Base-by-base conservation (phyloP, 352 stramenopile genomes). In the Phytophthora agathidicida region DNA sequence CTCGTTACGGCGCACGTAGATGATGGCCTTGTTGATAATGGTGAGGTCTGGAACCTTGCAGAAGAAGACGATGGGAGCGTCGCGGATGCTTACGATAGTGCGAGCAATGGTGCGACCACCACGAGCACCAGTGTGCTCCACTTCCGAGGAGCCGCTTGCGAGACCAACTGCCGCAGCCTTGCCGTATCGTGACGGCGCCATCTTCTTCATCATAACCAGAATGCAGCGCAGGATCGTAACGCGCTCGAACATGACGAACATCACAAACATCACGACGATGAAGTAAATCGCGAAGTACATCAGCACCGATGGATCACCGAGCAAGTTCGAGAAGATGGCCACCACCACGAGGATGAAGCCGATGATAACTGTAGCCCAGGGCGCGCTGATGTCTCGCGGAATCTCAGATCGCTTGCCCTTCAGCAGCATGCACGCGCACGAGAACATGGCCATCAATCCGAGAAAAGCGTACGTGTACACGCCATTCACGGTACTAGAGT, bases 1-100 rank as follows among this genome's bases (percentile, higher is more conserved):
- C 58, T 94, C 85, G 75, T 98, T 98, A 51, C 89, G 86, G 45
- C 87, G 87, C 69, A 98, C 92, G 68, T 98, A 98, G 35, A 98
- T 72, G 49, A 98, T 94, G 7, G 92, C 92, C 73, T 98, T 98
- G 77, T 98, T 98, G 64, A 98, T 85, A 44, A 89, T 86, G 53
- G 91, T 94, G 28, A 98, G 73, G 67, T 98, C 92, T 27, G 90
- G 76, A 2, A 79, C 62, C 76, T 98, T 98, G 73, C 74, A 89
- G 61, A 97, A 98, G 77, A 92, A 92, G 61, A 98, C 97, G 16
- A 98, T 80, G 38, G 92, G 88, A 22, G 91, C 91, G 61, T 93
- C 68, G 64, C 87, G 86, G 72, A 93, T 91, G 47, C 85, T 71
- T 26, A 77, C 77, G 32, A 91, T 96, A 45, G 76, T 84, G 7